A percentile compares a stretch with the other conserved stretches of the same genome.
phyloP scores from a whole-genome alignment of 2,329 filamentous ascomycete species.

The Zymoseptoria pseudotritici region DNA sequence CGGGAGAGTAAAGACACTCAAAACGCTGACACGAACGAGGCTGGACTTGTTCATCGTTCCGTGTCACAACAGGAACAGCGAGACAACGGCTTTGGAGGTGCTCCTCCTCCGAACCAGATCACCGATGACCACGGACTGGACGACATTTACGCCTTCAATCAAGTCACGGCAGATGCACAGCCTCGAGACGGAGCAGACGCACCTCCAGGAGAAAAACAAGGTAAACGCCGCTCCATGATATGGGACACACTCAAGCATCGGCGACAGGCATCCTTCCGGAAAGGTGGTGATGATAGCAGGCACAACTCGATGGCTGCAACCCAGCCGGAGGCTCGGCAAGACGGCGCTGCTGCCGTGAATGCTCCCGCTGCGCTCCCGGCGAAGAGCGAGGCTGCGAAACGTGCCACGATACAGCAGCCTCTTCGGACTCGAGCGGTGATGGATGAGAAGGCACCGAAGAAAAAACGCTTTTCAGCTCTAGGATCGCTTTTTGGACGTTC shows the following conservation, averaged over 20 bases:
- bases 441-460: conserved; percentile 18
- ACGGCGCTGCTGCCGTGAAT: background rate
- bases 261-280: conserved; percentile 9
- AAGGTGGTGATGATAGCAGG: conserved; percentile 1
- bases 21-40: background rate
- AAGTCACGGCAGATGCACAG: background rate
- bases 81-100: background rate
- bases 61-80: background rate
- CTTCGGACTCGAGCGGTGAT: conserved; percentile 23
- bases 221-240: conserved; percentile 14
- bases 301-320: background rate
- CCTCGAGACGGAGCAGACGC: conserved; percentile 1
- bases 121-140: conserved; percentile 17
- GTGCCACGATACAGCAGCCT: conserved; percentile 24
- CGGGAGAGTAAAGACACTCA: background rate
- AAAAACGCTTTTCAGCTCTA: conserved; percentile 39
- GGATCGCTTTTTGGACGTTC: conserved; percentile 38
- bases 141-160: conserved; percentile 3
- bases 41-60: background rate
- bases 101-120: conserved; percentile 8
- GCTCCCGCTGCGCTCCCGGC: background rate
- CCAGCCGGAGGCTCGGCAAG: background rate
- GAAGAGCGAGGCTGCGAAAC: background rate
- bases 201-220: conserved; percentile 4
- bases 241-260: conserved; percentile 17